phyloP scores from a whole-genome alignment of 2,329 filamentous ascomycete genomes.

The Aspergillus ruber region DNA sequence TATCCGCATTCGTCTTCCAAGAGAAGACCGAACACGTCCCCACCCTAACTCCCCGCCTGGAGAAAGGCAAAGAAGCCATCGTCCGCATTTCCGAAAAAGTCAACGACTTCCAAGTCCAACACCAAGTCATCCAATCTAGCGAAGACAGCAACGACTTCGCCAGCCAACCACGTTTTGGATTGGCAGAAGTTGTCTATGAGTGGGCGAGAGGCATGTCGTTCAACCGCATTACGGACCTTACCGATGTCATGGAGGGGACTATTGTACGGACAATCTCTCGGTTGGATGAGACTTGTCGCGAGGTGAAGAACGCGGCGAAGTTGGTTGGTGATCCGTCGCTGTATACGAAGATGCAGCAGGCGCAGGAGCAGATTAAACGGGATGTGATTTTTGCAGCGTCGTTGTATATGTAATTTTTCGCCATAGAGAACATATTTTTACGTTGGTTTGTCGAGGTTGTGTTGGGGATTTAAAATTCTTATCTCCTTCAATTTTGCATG shows the following conservation, averaged over 20 bases:
- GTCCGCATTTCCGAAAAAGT: constrained; percentile 87
- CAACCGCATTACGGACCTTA: constrained; percentile 92
- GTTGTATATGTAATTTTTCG: constrained; percentile 86
- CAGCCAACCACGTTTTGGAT: constrained; percentile 76
- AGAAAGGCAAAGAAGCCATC: constrained; percentile 77
- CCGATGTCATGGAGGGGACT: constrained; percentile 92
- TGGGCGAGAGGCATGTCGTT: constrained; percentile 98
- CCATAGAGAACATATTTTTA: background rate
- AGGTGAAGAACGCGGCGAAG: constrained; percentile 93
- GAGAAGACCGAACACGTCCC: constrained; percentile 85
- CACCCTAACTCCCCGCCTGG: constrained; percentile 71
- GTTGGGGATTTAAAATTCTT: background rate
- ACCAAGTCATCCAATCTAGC: constrained; percentile 84
- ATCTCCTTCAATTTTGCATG: background rate
- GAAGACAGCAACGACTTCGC: constrained; percentile 93
- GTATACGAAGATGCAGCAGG: constrained; percentile 93
- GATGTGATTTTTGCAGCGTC: constrained; percentile 88
- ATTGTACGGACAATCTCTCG: constrained; percentile 93
- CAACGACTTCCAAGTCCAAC: constrained; percentile 77
- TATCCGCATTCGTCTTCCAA: constrained; percentile 95
- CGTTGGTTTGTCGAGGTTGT: background rate
- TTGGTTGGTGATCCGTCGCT: constrained; percentile 91
- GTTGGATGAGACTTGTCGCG: constrained; percentile 89
- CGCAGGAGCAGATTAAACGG: constrained; percentile 95
- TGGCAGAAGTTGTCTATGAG: constrained; percentile 97